These are phyloP conservation scores for Monascus ruber DNA, from an alignment of 2,329 filamentous ascomycete species.

Conservation along the genomic window DNA sequence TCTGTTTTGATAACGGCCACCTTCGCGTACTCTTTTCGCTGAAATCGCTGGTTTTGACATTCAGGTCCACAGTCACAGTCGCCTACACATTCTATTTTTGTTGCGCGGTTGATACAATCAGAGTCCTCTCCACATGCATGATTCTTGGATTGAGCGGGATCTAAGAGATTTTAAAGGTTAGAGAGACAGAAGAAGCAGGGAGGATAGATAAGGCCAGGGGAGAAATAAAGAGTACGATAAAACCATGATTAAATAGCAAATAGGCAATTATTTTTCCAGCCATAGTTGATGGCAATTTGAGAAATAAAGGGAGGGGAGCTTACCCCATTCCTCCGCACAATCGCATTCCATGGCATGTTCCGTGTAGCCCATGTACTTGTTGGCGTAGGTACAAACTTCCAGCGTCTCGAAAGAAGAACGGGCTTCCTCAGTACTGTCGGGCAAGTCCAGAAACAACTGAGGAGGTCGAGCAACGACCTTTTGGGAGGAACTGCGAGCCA, in stretches of 20 bases:
- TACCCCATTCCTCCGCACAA: constrained; percentile 90
- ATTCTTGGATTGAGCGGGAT: constrained; percentile 48
- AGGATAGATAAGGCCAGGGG: constrained; percentile 1
- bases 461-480: constrained; percentile 54
- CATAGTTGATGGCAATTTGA: not conserved
- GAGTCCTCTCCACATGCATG: constrained; percentile 89
- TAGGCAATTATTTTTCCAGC: not conserved
- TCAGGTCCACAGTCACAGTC: constrained; percentile 77
- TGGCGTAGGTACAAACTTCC: constrained; percentile 75
- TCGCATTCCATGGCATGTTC: constrained; percentile 94
- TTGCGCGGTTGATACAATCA: constrained; percentile 96
- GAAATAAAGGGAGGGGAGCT: constrained; percentile 31
- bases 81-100: constrained; percentile 89
- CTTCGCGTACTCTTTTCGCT: constrained; percentile 75
- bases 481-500: constrained; percentile 61
- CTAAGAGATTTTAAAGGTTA: constrained; percentile 27
- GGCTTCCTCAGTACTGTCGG: constrained; percentile 68
- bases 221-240: not conserved
- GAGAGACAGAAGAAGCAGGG: constrained; percentile 2
- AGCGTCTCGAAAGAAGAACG: constrained; percentile 69
- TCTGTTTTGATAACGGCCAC: constrained; percentile 96
- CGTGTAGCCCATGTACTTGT: constrained; percentile 80
- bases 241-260: not conserved
- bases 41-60: constrained; percentile 93
- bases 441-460: constrained; percentile 60